These are phyloP conservation scores for Aspergillus ruber DNA, from an alignment of 2,329 filamentous ascomycete genomes.

Conservation along the genomic window DNA sequence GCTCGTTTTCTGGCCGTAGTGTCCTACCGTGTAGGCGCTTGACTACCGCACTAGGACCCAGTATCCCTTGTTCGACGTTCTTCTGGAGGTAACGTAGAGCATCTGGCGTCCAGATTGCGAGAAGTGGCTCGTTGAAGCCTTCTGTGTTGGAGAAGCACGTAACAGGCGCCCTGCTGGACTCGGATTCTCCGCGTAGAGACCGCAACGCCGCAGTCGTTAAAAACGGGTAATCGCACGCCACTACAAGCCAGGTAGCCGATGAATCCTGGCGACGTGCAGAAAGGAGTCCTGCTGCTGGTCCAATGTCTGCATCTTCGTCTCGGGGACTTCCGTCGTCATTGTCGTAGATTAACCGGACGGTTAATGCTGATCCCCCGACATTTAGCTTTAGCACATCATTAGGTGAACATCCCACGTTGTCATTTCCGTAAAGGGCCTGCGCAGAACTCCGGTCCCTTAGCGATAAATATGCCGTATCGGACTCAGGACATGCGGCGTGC, in stretches of 20 bases:
- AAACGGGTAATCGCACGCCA: constrained; percentile 31
- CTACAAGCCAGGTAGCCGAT: constrained; percentile 25
- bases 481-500: constrained; percentile 16
- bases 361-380: background rate
- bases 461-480: constrained; percentile 20
- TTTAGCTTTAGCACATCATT: background rate
- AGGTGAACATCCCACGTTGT: background rate
- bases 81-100: constrained; percentile 19
- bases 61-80: constrained; percentile 9
- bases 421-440: background rate
- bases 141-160: constrained; percentile 29
- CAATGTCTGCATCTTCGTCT: constrained; percentile 2
- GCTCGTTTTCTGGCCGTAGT: constrained; percentile 5
- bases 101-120: constrained; percentile 31
- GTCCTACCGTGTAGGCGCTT: constrained; percentile 11
- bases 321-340: background rate
- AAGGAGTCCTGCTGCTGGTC: constrained; percentile 24
- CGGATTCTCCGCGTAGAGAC: constrained; percentile 19
- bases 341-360: constrained; percentile 1
- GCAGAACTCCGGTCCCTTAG: constrained; percentile 10
- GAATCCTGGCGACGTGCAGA: constrained; percentile 22
- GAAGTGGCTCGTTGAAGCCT: constrained; percentile 28
- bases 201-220: constrained; percentile 19
- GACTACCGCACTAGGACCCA: constrained; percentile 12
- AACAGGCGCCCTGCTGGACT: constrained; percentile 17